Evolutionary conservation across 768 basidiomycete genomes (phyloP).

Genomic region (Xerocomus brunneocitrinus): DNA sequence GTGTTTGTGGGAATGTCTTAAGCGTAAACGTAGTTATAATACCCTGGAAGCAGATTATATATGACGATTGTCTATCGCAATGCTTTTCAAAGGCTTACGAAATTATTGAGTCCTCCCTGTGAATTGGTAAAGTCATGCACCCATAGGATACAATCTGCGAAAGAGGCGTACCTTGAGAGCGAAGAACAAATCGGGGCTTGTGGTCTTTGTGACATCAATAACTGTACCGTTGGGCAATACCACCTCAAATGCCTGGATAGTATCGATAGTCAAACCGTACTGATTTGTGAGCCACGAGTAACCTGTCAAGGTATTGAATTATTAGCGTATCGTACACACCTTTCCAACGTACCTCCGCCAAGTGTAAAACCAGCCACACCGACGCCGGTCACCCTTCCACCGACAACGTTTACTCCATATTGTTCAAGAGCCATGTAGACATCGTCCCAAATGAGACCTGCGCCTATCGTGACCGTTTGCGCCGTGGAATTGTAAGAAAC

Average conservation of each 20-base stretch:
- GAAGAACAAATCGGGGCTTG: slow-evolving; percentile 39
- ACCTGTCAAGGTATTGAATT: background rate
- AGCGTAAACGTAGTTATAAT: slow-evolving; percentile 58
- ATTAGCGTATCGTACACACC: background rate
- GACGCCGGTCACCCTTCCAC: slow-evolving; percentile 48
- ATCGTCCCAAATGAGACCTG: slow-evolving; percentile 57
- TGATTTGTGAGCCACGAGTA: slow-evolving; percentile 52
- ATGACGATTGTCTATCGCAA: background rate
- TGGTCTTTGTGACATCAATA: slow-evolving; percentile 26
- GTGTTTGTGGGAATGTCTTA: slow-evolving; percentile 47
- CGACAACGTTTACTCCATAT: slow-evolving; percentile 50
- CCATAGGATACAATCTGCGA: background rate
- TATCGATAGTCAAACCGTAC: slow-evolving; percentile 54
- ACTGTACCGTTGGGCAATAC: slow-evolving; percentile 45
- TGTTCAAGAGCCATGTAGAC: slow-evolving; percentile 51
- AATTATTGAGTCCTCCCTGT: slow-evolving; percentile 63
- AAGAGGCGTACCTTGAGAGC: slow-evolving; percentile 35
- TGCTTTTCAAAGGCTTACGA: slow-evolving; percentile 27
- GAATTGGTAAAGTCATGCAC: background rate
- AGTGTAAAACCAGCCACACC: slow-evolving; percentile 56
- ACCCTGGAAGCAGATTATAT: slow-evolving; percentile 32
- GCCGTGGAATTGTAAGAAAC: slow-evolving; percentile 33
- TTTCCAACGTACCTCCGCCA: slow-evolving; percentile 43
- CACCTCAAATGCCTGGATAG: slow-evolving; percentile 49
- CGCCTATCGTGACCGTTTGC: slow-evolving; percentile 37